Conservation (phyloP, 2,329 filamentous ascomycete species). For the Fusarium oxysporum region DNA sequence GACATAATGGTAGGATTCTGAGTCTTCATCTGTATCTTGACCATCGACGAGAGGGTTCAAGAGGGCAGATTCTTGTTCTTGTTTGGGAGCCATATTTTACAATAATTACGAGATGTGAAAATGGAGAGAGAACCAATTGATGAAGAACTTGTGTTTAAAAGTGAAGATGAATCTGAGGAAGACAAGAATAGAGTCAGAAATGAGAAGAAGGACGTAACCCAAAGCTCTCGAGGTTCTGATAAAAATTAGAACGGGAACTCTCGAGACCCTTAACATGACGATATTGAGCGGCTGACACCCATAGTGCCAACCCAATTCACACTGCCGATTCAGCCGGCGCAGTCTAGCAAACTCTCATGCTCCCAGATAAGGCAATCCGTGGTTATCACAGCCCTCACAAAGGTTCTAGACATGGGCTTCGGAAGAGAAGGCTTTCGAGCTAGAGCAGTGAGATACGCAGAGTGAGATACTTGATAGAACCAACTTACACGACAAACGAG, state of each 20-base stretch:
- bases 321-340: conserved; percentile 12
- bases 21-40: conserved; percentile 35
- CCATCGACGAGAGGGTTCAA: conserved; percentile 26
- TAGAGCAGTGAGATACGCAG: conserved; percentile 3
- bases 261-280: conserved; percentile 11
- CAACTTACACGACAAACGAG: conserved; percentile 10
- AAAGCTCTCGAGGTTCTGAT: background rate
- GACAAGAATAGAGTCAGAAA: background rate
- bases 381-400: conserved; percentile 7
- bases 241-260: conserved; percentile 17
- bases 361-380: conserved; percentile 18
- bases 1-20: conserved; percentile 33
- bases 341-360: conserved; percentile 14
- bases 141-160: background rate
- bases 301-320: conserved; percentile 15
- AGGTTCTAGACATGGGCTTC: background rate
- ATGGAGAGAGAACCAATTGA: background rate
- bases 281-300: conserved; percentile 13
- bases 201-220: background rate
- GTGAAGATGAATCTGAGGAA: background rate
- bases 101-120: background rate
- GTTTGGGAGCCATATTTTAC: conserved; percentile 34
- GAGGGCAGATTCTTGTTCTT: conserved; percentile 37
- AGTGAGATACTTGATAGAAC: background rate
- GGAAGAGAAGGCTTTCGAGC: conserved; percentile 15